Base-by-base conservation (phyloP, 768 basidiomycete species). In the Amanita molliuscula region DNA sequence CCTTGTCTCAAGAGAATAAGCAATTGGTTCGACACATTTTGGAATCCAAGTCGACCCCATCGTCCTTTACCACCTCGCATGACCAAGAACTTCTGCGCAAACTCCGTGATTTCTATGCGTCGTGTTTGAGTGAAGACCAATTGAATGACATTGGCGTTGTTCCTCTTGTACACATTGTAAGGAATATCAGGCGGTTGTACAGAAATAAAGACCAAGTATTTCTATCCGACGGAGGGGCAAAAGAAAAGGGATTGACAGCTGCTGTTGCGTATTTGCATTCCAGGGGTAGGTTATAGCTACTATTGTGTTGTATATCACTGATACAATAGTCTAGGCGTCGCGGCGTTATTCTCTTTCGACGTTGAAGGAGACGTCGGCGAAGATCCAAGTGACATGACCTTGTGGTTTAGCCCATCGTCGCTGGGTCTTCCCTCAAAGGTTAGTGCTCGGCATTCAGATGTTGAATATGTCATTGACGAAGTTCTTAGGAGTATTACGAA, bases 371-470 rank as follows among this genome's bases (percentile, higher is more conserved):
- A 97, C 62, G 77, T 81, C 20, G 90, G 84, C 6, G 73, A 79
- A 4, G 90, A 96, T 58, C 90, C 94, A 0, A 89, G 93, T 58
- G 70, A 74, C 44, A 91, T 95, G 82, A 75, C 76, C 0, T 71
- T 92, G 11, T 92, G 87, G 86, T 83, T 95, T 58, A 84, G 76
- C 55, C 93, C 96, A 61, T 77, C 87, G 2, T 68, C 66, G 6
- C 70, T 95, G 11, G 88, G 90, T 36, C 79, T 96, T 10, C 93
- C 91, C 1, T 81, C 93, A 13, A 94, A 93, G 76, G 89, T 87
- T 47, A 33, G 58, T 49, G 23, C n/a, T 23, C 10, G 3, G n/a
- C 11, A 23, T 35, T 18, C 11, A 23, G 16, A n/a, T 20, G 28
- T 44, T 33, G 13, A 20, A 35, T 26, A 25, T 36, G 2, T 38